These are phyloP conservation scores for Cenchrus americanus DNA, from an alignment of 176 grass and related monocot species.

Conservation along the genomic window DNA sequence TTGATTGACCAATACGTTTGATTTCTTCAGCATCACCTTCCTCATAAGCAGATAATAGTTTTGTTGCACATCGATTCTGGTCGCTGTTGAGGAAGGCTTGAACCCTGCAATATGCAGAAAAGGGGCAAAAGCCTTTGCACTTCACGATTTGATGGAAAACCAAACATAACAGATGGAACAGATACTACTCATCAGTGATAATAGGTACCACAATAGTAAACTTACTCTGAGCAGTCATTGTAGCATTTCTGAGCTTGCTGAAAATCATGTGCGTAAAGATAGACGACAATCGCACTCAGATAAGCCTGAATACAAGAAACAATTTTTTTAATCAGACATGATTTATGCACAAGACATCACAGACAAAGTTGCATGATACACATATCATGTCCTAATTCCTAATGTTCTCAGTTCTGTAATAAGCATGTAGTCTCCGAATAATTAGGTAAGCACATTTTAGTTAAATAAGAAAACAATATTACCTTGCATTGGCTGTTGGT, in stretches of 20 bases:
- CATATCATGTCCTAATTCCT: neutral
- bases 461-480: neutral
- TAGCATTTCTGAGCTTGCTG: constrained; percentile 98
- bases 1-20: constrained; percentile 71
- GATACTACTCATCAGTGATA: constrained; percentile 10
- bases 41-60: constrained; percentile 88
- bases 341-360: neutral
- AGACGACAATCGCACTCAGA: constrained; percentile 89
- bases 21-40: constrained; percentile 87
- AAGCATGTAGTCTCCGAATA: constrained; percentile 18
- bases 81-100: constrained; percentile 85
- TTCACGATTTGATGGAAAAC: constrained; percentile 11
- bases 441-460: constrained; percentile 5
- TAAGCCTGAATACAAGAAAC: constrained; percentile 70
- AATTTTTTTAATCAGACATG: neutral
- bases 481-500: constrained; percentile 99
- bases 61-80: constrained; percentile 78
- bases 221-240: constrained; percentile 97
- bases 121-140: neutral
- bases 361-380: neutral
- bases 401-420: neutral
- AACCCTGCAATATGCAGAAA: constrained; percentile 57
- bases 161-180: constrained; percentile 10
- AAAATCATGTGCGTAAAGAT: constrained; percentile 97
- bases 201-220: constrained; percentile 20